Evolutionary conservation across 768 basidiomycete genomes (phyloP).

Genomic region (Tylopilus vinaceipallidus): DNA sequence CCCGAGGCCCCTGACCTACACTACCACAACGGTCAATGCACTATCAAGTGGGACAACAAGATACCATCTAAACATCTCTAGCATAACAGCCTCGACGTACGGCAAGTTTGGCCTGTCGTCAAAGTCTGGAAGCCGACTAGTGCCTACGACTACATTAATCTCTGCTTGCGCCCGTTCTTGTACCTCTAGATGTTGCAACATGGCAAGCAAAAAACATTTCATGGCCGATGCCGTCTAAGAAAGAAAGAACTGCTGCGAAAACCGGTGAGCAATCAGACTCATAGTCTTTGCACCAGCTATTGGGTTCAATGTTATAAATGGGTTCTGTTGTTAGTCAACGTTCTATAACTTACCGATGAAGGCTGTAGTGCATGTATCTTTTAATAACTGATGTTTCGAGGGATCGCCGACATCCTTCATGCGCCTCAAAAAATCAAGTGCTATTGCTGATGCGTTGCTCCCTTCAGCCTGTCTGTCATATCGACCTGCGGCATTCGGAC

Average conservation of each 20-base stretch:
- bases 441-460: conserved; percentile 10
- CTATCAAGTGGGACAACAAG: conserved; percentile 27
- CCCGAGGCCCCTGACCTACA: too few species aligned
- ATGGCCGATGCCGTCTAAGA: conserved; percentile 10
- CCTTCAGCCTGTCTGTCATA: conserved; percentile 13
- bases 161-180: conserved; percentile 32
- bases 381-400: conserved; percentile 10
- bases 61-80: conserved; percentile 31
- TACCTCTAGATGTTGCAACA: conserved; percentile 30
- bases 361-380: conserved; percentile 9
- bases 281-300: conserved; percentile 20
- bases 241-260: neutral
- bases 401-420: neutral
- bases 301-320: neutral
- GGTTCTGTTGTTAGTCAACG: neutral
- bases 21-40: neutral
- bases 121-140: conserved; percentile 26
- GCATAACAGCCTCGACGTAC: conserved; percentile 29
- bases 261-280: neutral
- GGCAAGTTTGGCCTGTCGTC: conserved; percentile 26
- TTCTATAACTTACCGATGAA: conserved; percentile 14
- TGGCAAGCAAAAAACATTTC: conserved; percentile 31
- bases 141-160: conserved; percentile 30
- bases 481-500: too few species aligned
- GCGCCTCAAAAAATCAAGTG: conserved; percentile 2